Evolutionary conservation across 352 stramenopile genomes (phyloP), one percentile per base, ranked within the genome.

Genomic region (Globisporangium viniferum): DNA sequence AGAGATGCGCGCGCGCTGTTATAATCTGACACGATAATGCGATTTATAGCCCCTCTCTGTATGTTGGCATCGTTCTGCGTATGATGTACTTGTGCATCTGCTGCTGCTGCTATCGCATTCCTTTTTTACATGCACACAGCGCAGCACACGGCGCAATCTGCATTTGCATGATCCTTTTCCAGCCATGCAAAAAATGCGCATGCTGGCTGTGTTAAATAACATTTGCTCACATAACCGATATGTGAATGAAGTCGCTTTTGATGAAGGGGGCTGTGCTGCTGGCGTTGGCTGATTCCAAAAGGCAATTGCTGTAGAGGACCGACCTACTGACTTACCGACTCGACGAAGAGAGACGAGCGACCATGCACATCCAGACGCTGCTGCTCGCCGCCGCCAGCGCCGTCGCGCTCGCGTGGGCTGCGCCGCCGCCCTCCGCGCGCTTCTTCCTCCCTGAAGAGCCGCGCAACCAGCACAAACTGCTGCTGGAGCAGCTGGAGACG

Each of bases 361-460:
- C 2, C 35, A 62, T 62, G 56, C 33, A n/a, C 56, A 39, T 62
- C 20, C 56, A 33, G n/a, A 39, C 31, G 27, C 56, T 62, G 22
- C 59, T 71, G 58, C 58, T 70, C 24, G 2, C 48, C 6, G 8
- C 59, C 22, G 20, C 27, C 27, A 10, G 15, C 12, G n/a, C 49
- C 22, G 44, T 39, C 2, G 36, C 20, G n/a, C 35, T 60, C 15
- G 33, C 22, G 5, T 22, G 12, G 14, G 51, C 27, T 20, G 3
- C 20, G 1, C 27, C 65, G 5, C 20, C 5, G 20, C 24, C 15
- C 4, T 15, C 5, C 18, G 81, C 80, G 69, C 80, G 70, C 3
- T 90, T 79, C 67, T 89, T 81, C 66, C 39, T 90, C 8, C 79
- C 81, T 9, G 82, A 93, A 65, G 67, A 71, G 36, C 69, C 57